Base-by-base conservation (phyloP, 371 early-diverging fungal genomes). In the Entomophthora muscae region DNA sequence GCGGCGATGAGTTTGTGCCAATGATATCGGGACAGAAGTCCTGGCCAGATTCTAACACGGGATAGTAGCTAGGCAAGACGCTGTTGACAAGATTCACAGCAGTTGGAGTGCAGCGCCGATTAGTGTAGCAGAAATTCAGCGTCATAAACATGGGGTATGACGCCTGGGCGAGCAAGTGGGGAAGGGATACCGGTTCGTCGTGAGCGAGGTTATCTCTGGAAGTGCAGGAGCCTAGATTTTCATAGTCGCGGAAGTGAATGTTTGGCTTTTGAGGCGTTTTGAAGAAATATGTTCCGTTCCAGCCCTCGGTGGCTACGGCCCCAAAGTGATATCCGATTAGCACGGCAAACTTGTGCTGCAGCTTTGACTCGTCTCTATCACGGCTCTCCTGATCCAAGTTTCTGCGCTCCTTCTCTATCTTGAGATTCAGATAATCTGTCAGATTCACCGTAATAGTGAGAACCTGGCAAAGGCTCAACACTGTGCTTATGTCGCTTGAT, bases 1-100 rank as follows among this genome's bases (percentile, higher is more conserved):
- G 76, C 2, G 87, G 87, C 13, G 82, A 84, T 2, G 68, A 67
- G 0, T 75, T 69, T 0, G 82, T 77, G 3, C 88, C 90, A 59
- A 88, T 81, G 2, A 65, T 70, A 17, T 70, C 72, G 10, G 87
- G 87, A 2, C 82, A 78, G 63, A 78, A 83, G 65, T 84, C 76
- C 53, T 69, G 70, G 22, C 32, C 66, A 0, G 66, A 61, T 2
- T 68, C 65, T 10, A 75, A 74, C 22, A 72, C 68, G 3, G 13
- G 29, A 21, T 31, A 21, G 32, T 22, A 22, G 33, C 42, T 32
- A 32, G 30, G 61, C 33, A 61, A 33, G 61, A 61, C 3, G 61
- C 26, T 61, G 61, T 26, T 30, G 31, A 17, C 26, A 10, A 61
- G 17, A 33, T 3, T n/a, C 17, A 7, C 21, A 26, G 32, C 3